Evolutionary conservation across 257 asterid genomes (phyloP), one percentile per base, ranked within the genome.

Genomic region (Jacaranda mimosifolia): DNA sequence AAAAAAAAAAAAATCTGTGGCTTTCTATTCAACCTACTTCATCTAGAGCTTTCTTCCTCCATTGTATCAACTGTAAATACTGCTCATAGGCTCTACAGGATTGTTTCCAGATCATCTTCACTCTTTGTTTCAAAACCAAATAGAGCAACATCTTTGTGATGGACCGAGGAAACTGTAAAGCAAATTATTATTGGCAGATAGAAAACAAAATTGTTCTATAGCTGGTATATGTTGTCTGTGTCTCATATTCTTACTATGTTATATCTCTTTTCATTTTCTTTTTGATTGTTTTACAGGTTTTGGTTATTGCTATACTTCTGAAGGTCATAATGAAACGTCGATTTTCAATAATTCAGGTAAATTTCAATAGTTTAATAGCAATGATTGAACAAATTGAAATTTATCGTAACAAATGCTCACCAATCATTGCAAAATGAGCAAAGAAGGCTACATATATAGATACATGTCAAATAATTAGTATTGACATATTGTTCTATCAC

Each of bases 321-420:
- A 96, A 86, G 91, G 6, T 96, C 7, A 75, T 96, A 73, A 96
- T 96, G 99, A 93, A 80, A 83, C 96, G 99, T 18, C 88, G 89
- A 38, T 96, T 96, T 83, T 96, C 99, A 80, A 51, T 89, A 67
- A 90, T 96, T 86, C 99, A 96, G 99, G 98, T 96, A 66, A 63
- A 88, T 91, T 72, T 13, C 38, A 48, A 58, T 63, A 21, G 48
- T 62, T 69, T 56, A 66, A 35, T 26, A 26, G 32, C 1, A 26
- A 26, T 0, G 32, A 26, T 59, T 19, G 78, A 65, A 43, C 14
- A 70, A 43, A 8, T 60, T 70, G 51, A 63, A 68, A 40, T 39
- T 48, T 60, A 9, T 59, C 42, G 5, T 53, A 19, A 4, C n/a
- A 63, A 67, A 45, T n/a, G 53, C 46, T 62, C 49, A 38, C 62